Base-by-base conservation (phyloP, 129 eudicot genomes). In the Oenanthe sinensis region DNA sequence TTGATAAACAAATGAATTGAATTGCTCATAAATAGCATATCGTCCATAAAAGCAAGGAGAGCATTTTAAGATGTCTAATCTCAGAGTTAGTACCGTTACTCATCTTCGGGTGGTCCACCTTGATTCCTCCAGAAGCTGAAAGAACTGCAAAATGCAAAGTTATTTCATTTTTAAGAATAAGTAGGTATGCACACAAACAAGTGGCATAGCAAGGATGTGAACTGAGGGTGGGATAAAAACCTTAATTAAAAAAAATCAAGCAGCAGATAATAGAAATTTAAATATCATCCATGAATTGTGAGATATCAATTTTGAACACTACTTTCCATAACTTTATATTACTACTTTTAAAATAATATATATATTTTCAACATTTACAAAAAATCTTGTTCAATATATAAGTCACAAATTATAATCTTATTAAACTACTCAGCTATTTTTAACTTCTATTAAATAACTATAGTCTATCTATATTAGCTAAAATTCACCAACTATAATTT, bases 91-190 rank as follows among this genome's bases (percentile, higher is more conserved):
- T 91, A 94, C 98, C 97, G 28, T 65, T 91, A 77, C 96, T 91
- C 96, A 94, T 90, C 79, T 81, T 78, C 15, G 98, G 98, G 79
- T 90, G 92, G 88, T 89, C 93, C 80, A 94, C 88, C 87, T 87
- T 91, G 87, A 94, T 94, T 82, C 98, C 98, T n/a, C 98, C 98
- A 43, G 98, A 74, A 74, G 98, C 98, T 54, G 98, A 94, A 79
- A 94, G 91, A 87, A 94, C 98, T 94, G 93, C 72, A 9, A 81
- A 81, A 16, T 39, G 42, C 42, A 39, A 39, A 39, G 42, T 3
- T 39, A 39, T 39, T 2, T 39, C 42, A 5, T 39, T 39, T 50
- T 50, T 50, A 19, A 52, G 33, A 58, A 60, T 10, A 60, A 2
- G 4, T 12, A 60, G 68, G 68, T 60, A n/a, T n/a, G 24, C 68